Base-by-base conservation (phyloP, 2,329 filamentous ascomycete species). In the Apiospora arundinis region DNA sequence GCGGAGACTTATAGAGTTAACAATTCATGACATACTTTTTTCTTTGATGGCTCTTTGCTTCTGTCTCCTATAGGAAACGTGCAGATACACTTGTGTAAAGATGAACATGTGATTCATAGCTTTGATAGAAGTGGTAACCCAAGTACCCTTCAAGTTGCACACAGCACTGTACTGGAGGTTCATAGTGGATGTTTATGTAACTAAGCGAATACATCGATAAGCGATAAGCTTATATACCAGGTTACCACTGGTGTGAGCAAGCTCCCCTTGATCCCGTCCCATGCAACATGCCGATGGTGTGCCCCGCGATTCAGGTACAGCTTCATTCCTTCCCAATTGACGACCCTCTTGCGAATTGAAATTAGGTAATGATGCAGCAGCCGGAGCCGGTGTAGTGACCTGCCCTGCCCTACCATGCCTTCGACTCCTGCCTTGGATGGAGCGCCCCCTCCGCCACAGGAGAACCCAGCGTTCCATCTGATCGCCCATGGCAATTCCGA, bases 401-500 rank as follows among this genome's bases (percentile, higher is more conserved):
- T 45, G 32, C 68, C 23, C 71, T 72, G 69, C 25, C 71, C 65
- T 45, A 32, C 68, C 23, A 72, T 72, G 71, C 25, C 71, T 69
- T 70, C 67, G 21, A 40, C 71, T 66, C 71, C 67, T 37, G 45
- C 49, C 44, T 28, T 70, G 49, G 71, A 72, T 45, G 60, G 68
- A 21, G 69, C 67, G 45, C 71, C 71, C 52, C 68, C 71, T 68
- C 25, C 70, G 21, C 68, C 67, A 70, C 84, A 87, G 72, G 86
- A 88, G 73, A 84, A 82, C 76, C 80, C 83, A 37, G 81, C 81
- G 66, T 88, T 90, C 74, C 86, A 89, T 72, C 90, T 93, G 76
- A 88, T 94, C 77, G 89, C 91, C 73, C 91, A 94, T 80, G 92
- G 92, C 76, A 92, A 95, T 82, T 89, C 91, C 77, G 93, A 97